Base-by-base conservation (phyloP, 2,329 filamentous ascomycete species). In the Phialemonium atrogriseum region DNA sequence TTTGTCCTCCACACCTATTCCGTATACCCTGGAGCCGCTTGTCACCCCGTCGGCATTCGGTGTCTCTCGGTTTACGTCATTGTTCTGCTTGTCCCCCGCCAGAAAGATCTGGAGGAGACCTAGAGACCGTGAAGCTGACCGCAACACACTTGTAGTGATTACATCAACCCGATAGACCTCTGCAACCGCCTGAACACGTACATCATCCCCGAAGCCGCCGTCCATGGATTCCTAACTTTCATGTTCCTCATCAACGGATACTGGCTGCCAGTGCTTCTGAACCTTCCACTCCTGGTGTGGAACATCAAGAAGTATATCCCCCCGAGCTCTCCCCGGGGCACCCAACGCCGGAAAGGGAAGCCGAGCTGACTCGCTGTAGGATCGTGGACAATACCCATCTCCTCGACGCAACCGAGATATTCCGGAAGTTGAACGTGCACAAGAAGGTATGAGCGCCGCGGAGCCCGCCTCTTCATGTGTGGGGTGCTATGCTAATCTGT, bases 171-270 rank as follows among this genome's bases (percentile, higher is more conserved):
- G 27, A 98, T 98, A 69, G 91, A 98, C 53, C 88, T 98, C 46
- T 98, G 91, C 83, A 98, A 98, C 80, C 88, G 91, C 52, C 82
- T 98, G 49, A 98, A 98, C 75, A 93, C 89, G 59, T 98, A 98
- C 70, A 98, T 98, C 59, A 81, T 98, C 54, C 91, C 91, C 55
- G 93, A 98, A 74, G 91, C 91, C 51, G 89, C 86, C 46, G 89
- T 98, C 43, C 93, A 98, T 60, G 89, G 82, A 45, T 91, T 96
- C 71, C 66, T 98, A 54, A 96, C 91, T 32, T 80, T 94, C 58
- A 65, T 98, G 43, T 98, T 98, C 70, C 70, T 98, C 40, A 86
- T 98, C 68, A 98, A 98, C 59, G 91, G 91, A 48, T 98, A 98
- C 72, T 98, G 93, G 93, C 56, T 96, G 43, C 84, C 93, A 32